Evolutionary conservation across 257 asterid species (phyloP).

Genomic region (Lithospermum erythrorhizon): DNA sequence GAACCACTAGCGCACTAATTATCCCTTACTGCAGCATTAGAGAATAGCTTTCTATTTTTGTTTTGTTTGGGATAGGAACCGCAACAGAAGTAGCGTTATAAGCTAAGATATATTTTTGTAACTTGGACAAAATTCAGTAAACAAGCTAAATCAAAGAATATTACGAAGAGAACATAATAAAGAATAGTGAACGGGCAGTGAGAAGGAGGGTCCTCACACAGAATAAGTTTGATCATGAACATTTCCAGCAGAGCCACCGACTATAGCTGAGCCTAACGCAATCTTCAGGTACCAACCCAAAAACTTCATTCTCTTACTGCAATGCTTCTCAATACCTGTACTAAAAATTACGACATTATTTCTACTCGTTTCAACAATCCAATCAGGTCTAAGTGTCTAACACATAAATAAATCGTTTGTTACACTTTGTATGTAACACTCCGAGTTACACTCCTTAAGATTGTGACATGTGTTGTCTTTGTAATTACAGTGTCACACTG

Average conservation of each 20-base stretch:
- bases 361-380: no score
- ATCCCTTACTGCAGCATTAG: no score
- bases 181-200: constrained; percentile 8
- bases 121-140: not conserved
- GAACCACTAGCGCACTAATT: no score
- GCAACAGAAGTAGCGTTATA: no score
- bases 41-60: no score
- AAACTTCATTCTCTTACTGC: constrained; percentile 44
- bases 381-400: not conserved
- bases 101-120: no score
- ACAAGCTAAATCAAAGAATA: not conserved
- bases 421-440: no score
- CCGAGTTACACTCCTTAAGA: no score
- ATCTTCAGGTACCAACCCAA: constrained; percentile 86
- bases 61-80: no score
- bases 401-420: no score
- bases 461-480: no score
- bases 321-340: not conserved
- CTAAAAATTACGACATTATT: not conserved
- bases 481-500: no score
- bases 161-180: not conserved
- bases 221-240: constrained; percentile 92
- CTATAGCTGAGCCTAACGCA: constrained; percentile 41
- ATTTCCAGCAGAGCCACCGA: constrained; percentile 92
- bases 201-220: constrained; percentile 63